Evolutionary conservation across 257 asterid species (phyloP).

Genomic region (Ehretia macrophylla): DNA sequence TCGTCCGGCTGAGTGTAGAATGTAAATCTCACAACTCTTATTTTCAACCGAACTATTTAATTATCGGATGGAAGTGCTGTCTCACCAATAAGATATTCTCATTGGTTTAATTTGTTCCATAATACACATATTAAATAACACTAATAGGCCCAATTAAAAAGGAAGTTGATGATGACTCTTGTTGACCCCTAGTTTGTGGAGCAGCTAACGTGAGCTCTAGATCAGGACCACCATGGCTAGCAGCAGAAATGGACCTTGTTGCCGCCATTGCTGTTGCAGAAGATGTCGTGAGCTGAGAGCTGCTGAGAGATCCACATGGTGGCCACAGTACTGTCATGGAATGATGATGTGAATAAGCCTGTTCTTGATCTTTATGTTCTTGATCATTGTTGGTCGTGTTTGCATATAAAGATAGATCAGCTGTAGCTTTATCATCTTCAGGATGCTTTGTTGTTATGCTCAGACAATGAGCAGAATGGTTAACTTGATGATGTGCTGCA

Average conservation of each 20-base stretch:
- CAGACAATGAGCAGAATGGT: not conserved
- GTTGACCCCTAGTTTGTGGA: constrained; percentile 27
- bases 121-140: constrained; percentile 22
- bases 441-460: not conserved
- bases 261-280: constrained; percentile 2
- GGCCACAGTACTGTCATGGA: constrained; percentile 10
- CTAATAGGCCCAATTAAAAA: constrained; percentile 33
- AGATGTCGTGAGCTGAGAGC: constrained; percentile 8
- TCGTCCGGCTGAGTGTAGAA: too few relatives aligned
- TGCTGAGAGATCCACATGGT: constrained; percentile 8
- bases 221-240: constrained; percentile 14
- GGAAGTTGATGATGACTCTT: constrained; percentile 26
- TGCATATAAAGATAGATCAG: too few relatives aligned
- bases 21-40: too few relatives aligned
- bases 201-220: constrained; percentile 53
- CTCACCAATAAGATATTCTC: too few relatives aligned
- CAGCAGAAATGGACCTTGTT: constrained; percentile 1
- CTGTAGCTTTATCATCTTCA: not conserved
- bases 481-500: not conserved
- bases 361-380: constrained; percentile 1
- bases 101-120: not conserved
- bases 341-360: not conserved
- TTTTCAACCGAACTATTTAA: too few relatives aligned
- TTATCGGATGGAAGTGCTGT: too few relatives aligned
- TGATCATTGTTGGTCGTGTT: not conserved